Base-by-base conservation (phyloP, 192 early-diverging fungal species). In the Dissophora globulifera region DNA sequence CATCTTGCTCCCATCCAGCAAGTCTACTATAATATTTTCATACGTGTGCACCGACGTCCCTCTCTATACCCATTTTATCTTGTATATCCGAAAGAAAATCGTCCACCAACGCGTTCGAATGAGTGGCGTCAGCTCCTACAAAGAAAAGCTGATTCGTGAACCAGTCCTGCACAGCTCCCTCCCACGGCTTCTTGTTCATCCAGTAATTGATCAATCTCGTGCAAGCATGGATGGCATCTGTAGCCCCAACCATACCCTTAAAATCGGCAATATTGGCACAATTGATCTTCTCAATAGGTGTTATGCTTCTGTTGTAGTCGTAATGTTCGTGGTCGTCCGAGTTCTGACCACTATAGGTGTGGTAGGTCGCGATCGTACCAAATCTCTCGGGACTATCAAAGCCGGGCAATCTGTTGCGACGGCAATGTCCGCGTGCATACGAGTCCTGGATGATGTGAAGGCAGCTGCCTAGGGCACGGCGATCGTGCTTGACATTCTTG, bases 131-230 rank as follows among this genome's bases (percentile, higher is more conserved):
- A 45, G 10, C 15, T n/a, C 15, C 43, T 45, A 45, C n/a, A 10
- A n/a, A n/a, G 43, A 45, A 45, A 45, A 45, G 4, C 10, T 45
- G 15, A n/a, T 6, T 45, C 43, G 10, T 10, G 15, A 45, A 45
- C 43, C 43, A 45, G n/a, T 10, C 43, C 43, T n/a, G 4, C 43
- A 45, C 43, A 45, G n/a, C n/a, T n/a, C n/a, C 16, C 43, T 45
- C 43, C 43, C 43, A 45, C 43, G 43, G 43, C 16, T 10, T 45
- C 9, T 45, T 45, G 5, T 45, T 45, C 43, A 12, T 9, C 43
- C 43, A 45, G 43, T n/a, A 45, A 45, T 45, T 45, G 43, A 45
- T 45, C 43, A 45, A n/a, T 45, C n/a, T 45, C 43, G 43, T 45
- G n/a, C 43, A 45, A 10, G 10, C 15, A n/a, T n/a, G 43, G 43